phyloP scores from a whole-genome alignment of 352 stramenopile genomes.

The Phytopythium helicoides region DNA sequence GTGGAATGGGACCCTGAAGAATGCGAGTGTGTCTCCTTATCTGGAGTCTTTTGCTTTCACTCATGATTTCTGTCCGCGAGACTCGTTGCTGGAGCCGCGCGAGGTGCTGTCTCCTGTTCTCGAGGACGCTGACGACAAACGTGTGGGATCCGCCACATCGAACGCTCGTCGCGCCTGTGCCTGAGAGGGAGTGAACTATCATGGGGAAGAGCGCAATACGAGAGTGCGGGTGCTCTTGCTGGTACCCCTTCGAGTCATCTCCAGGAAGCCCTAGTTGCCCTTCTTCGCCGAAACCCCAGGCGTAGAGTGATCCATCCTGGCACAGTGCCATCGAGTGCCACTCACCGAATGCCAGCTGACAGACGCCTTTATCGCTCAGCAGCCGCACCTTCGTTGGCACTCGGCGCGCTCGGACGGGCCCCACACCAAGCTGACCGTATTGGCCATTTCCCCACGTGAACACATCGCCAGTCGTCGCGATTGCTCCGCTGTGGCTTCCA shows the following conservation, averaged over 20 bases:
- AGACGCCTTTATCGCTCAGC: conserved; percentile 37
- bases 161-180: conserved; percentile 54
- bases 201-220: conserved; percentile 43
- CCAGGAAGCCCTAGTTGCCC: conserved; percentile 54
- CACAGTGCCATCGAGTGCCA: conserved; percentile 74
- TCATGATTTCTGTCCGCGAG: conserved; percentile 29
- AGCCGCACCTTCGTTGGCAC: conserved; percentile 42
- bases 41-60: conserved; percentile 18
- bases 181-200: conserved; percentile 43
- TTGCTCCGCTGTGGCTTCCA: conserved; percentile 52
- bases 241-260: conserved; percentile 28
- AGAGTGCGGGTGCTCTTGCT: conserved; percentile 12
- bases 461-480: conserved; percentile 41
- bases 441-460: conserved; percentile 58
- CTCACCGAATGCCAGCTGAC: conserved; percentile 56
- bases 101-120: conserved; percentile 43
- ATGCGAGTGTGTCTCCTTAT: conserved; percentile 9
- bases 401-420: conserved; percentile 30
- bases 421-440: conserved; percentile 56
- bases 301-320: conserved; percentile 45
- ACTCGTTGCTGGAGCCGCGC: conserved; percentile 35
- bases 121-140: conserved; percentile 64
- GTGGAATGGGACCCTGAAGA: conserved; percentile 1
- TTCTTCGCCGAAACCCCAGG: conserved; percentile 76
- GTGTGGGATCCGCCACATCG: conserved; percentile 57